Percentiles rank a stretch among this genome's conserved stretches.
These are phyloP conservation scores for Amanita rimosa DNA, from an alignment of 768 basidiomycete species.

Conservation along the genomic window DNA sequence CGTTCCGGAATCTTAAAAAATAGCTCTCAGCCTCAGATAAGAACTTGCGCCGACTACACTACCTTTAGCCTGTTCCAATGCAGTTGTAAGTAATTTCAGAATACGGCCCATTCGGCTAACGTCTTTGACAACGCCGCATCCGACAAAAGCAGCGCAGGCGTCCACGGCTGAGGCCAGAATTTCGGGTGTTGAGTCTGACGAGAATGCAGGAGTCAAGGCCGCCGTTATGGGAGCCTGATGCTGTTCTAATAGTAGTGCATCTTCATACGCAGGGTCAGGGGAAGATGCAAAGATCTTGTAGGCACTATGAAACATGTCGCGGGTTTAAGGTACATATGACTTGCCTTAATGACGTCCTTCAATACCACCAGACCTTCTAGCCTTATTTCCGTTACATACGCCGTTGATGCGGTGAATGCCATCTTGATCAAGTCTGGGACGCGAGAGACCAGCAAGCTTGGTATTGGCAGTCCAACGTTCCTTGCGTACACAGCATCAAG, in stretches of 20 bases:
- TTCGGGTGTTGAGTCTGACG: constrained; percentile 90
- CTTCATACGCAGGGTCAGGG: constrained; percentile 90
- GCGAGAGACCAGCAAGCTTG: constrained; percentile 66
- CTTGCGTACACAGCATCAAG: constrained; percentile 68
- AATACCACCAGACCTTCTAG: constrained; percentile 84
- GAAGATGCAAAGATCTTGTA: constrained; percentile 74
- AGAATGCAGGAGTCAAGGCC: constrained; percentile 93
- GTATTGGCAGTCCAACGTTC: constrained; percentile 38
- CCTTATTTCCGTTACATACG: constrained; percentile 92
- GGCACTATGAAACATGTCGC: constrained; percentile 4
- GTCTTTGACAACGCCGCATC: constrained; percentile 90
- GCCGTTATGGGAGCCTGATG: constrained; percentile 98
- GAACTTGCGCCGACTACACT: background rate
- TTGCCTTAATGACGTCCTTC: constrained; percentile 84
- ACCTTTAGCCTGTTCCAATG: constrained; percentile 89
- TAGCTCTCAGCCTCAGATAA: background rate
- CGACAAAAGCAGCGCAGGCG: constrained; percentile 91
- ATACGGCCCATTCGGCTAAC: constrained; percentile 89
- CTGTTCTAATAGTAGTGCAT: constrained; percentile 85
- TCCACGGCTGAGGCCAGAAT: constrained; percentile 87
- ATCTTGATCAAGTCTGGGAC: constrained; percentile 93
- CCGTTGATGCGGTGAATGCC: constrained; percentile 96
- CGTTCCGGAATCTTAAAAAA: constrained; percentile 65
- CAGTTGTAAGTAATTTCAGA: constrained; percentile 75
- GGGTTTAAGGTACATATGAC: constrained; percentile 4